Evolutionary conservation across 768 basidiomycete species (phyloP), one percentile per base, ranked within the genome.

Genomic region (Calocybe cyanea): DNA sequence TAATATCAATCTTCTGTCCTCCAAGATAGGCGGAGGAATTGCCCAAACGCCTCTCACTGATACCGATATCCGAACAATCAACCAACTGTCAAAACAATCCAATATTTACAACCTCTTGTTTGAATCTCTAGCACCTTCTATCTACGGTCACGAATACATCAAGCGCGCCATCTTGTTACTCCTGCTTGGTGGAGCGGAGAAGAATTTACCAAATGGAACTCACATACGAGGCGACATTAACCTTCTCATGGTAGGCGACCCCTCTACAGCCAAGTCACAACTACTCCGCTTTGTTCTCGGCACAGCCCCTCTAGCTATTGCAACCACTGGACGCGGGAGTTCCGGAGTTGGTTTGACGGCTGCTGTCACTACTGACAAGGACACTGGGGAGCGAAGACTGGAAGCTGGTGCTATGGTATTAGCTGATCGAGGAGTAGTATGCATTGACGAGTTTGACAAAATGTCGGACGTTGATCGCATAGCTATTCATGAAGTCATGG

Each of bases 401-500:
- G 96, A 99, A 70, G 96, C 96, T 3, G 96, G 96, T 35, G 96
- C 96, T 10, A 99, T 99, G 96, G 96, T 99, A 43, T 84, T 99
- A 48, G 96, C 96, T 21, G 96, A 99, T 66, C 84, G 95, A 56
- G 96, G 96, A 14, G 93, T 99, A 17, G 95, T 99, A 36, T 99
- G 96, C 65, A 98, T 99, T 57, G 96, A 99, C 66, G 96, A 99
- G 68, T 99, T 99, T 60, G 96, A 99, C 77, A 99, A 99, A 66
- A 98, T 99, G 96, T 94, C 92, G 20, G 96, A 99, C 61, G 78
- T 98, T 54, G 96, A 99, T 70, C 83, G 96, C 54, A 95, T 98
- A 15, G 95, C 96, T 25, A 99, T 99, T 58, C 96, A 99, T 69
- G 96, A 99, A 80, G 96, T 98, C 61, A 99, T 99, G 96, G 96